Conservation (phyloP, 305 asterid species). For the Stenogyne calaminthoides region DNA sequence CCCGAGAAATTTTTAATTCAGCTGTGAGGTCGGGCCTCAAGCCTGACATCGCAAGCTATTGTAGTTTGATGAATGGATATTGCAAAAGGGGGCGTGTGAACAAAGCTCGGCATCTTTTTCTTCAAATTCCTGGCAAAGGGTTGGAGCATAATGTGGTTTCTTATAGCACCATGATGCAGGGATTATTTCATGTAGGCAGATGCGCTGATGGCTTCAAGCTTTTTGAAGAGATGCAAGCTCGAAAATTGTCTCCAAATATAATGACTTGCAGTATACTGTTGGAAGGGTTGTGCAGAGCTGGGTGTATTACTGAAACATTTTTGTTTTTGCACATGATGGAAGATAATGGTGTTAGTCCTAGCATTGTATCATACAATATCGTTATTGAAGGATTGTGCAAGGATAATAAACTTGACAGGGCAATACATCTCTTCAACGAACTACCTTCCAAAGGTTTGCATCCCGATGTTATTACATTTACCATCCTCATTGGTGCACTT, state of each 20-base stretch:
- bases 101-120: background rate
- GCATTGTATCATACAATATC: background rate
- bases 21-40: background rate
- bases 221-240: constrained; percentile 20
- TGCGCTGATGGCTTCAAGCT: background rate
- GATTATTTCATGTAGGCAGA: background rate
- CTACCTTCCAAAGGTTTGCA: constrained; percentile 4
- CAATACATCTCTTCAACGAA: background rate
- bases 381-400: background rate
- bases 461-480: constrained; percentile 11
- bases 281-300: constrained; percentile 10
- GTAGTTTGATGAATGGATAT: constrained; percentile 19
- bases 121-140: too few relatives aligned
- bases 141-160: too few relatives aligned
- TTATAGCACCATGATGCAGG: background rate
- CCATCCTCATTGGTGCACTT: constrained; percentile 29
- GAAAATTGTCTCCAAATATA: background rate
- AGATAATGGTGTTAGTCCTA: constrained; percentile 10
- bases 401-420: background rate
- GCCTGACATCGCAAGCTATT: constrained; percentile 4
- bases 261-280: constrained; percentile 11
- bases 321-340: constrained; percentile 4
- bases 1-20: background rate
- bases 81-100: background rate
- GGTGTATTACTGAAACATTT: background rate